These are phyloP conservation scores for Lophiotrema nucula DNA, from an alignment of 495 filamentous ascomycete species.

Conservation along the genomic window DNA sequence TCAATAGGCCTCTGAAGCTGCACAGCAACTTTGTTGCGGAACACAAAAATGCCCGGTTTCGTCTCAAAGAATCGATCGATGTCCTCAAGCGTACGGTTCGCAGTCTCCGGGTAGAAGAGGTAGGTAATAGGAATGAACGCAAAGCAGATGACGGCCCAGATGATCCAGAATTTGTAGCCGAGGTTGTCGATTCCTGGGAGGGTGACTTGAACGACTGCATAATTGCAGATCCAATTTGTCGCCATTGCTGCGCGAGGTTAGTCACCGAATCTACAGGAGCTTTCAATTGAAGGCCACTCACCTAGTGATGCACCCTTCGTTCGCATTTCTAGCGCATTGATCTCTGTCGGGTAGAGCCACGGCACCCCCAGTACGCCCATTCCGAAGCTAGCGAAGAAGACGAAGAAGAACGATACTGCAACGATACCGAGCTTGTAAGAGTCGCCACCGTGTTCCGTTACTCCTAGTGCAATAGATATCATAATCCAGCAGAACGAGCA, in stretches of 20 bases:
- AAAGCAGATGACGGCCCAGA: slow-evolving; percentile 38
- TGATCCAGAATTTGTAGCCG: slow-evolving; percentile 40
- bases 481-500: slow-evolving; percentile 39
- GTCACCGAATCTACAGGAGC: not conserved
- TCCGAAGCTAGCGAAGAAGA: slow-evolving; percentile 37
- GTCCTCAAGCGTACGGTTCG: slow-evolving; percentile 41
- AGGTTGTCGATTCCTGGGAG: slow-evolving; percentile 39
- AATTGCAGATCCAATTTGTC: slow-evolving; percentile 36
- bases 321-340: slow-evolving; percentile 40
- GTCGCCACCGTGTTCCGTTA: slow-evolving; percentile 34
- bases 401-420: slow-evolving; percentile 37
- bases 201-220: slow-evolving; percentile 36
- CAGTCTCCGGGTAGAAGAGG: slow-evolving; percentile 42
- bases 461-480: slow-evolving; percentile 38
- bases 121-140: slow-evolving; percentile 39
- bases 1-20: slow-evolving; percentile 34
- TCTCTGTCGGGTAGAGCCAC: slow-evolving; percentile 38
- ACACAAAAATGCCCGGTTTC: slow-evolving; percentile 34
- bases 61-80: slow-evolving; percentile 40
- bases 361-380: slow-evolving; percentile 41
- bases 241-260: slow-evolving; percentile 24
- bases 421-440: slow-evolving; percentile 35
- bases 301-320: slow-evolving; percentile 38
- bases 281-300: slow-evolving; percentile 19
- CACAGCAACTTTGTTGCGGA: slow-evolving; percentile 35